These are phyloP conservation scores for Coniferiporia weirii DNA, from an alignment of 1,284 basidiomycete genomes.

Conservation along the genomic window DNA sequence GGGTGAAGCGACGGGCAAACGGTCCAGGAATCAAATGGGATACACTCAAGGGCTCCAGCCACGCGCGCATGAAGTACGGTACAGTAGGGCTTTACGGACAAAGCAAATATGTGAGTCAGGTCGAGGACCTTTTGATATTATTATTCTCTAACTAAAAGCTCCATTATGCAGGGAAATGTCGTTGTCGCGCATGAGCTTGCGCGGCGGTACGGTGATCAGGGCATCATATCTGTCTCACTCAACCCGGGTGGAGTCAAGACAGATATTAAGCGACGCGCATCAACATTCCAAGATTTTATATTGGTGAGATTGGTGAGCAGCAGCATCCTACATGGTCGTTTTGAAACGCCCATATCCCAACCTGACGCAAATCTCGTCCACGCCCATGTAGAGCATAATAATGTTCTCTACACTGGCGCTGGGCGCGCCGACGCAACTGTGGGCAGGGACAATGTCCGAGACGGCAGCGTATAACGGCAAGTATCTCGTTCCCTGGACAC, in stretches of 20 bases:
- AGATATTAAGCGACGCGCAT: conserved; percentile 38
- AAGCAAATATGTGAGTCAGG: conserved; percentile 36
- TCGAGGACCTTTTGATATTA: conserved; percentile 7
- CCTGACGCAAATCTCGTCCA: no score
- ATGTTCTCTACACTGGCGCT: conserved; percentile 23
- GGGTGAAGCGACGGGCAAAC: no score
- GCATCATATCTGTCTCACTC: conserved; percentile 26
- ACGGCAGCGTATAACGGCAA: conserved; percentile 34
- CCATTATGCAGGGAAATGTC: conserved; percentile 22
- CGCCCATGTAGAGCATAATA: background rate
- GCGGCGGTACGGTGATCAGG: conserved; percentile 24
- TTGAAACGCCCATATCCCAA: no score
- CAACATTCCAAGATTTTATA: background rate
- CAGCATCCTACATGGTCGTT: no score
- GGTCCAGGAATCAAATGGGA: conserved; percentile 30
- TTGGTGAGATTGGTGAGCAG: no score
- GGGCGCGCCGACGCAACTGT: conserved; percentile 42
- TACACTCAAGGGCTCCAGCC: conserved; percentile 32
- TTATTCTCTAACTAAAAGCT: background rate
- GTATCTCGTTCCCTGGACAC: conserved; percentile 10
- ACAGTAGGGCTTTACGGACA: conserved; percentile 28
- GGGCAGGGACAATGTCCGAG: conserved; percentile 40
- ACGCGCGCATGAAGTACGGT: conserved; percentile 28
- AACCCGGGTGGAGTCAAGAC: conserved; percentile 34
- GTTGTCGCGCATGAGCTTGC: conserved; percentile 27